Conservation (phyloP, 768 basidiomycete species). For the Lactifluus piperatus region DNA sequence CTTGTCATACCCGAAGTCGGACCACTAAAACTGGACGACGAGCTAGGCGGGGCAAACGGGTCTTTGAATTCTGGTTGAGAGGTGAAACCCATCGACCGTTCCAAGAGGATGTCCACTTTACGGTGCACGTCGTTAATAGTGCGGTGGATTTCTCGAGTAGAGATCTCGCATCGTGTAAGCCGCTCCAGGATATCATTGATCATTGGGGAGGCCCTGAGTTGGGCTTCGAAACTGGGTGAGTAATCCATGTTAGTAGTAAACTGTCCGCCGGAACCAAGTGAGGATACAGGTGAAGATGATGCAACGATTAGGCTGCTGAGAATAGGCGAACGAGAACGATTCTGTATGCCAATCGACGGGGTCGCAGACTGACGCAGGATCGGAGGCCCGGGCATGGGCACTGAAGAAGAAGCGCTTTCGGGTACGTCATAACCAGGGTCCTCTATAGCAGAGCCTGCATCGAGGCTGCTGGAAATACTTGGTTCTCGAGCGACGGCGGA, state of each 20-base stretch:
- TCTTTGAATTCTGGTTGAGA: constrained; percentile 68
- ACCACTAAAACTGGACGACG: constrained; percentile 20
- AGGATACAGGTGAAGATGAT: constrained; percentile 72
- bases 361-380: constrained; percentile 15
- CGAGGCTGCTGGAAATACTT: constrained; percentile 19
- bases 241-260: constrained; percentile 42
- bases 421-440: constrained; percentile 1
- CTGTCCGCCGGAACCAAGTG: constrained; percentile 65
- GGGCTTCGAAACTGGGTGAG: constrained; percentile 51
- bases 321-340: constrained; percentile 32
- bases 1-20: constrained; percentile 39
- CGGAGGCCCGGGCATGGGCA: constrained; percentile 9
- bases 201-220: constrained; percentile 66
- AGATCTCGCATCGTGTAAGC: constrained; percentile 59
- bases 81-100: constrained; percentile 43
- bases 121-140: constrained; percentile 66
- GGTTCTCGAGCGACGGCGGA: constrained; percentile 8
- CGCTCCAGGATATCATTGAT: constrained; percentile 72
- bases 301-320: constrained; percentile 40
- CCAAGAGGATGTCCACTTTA: constrained; percentile 70
- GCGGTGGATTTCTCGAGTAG: constrained; percentile 62
- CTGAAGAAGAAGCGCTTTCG: constrained; percentile 12
- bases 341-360: constrained; percentile 19
- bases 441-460: constrained; percentile 12
- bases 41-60: constrained; percentile 51